phyloP scores from a whole-genome alignment of 352 stramenopile genomes.

The Globisporangium middletonii region DNA sequence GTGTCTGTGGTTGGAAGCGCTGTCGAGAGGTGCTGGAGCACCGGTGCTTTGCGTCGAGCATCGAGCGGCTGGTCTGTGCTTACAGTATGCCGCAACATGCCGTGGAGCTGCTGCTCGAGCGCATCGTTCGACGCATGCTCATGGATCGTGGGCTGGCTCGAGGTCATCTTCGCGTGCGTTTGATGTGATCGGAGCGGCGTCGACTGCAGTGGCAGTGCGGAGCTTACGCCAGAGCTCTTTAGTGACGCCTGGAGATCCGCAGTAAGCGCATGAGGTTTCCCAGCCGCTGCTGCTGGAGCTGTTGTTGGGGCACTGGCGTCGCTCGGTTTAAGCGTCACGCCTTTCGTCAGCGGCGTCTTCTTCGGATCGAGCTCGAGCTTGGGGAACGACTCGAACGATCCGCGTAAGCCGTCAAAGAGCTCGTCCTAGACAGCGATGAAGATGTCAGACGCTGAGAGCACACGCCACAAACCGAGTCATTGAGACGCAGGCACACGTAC shows the following conservation, averaged over 20 bases:
- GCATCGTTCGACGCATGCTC: slow-evolving; percentile 14
- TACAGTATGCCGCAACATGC: slow-evolving; percentile 3
- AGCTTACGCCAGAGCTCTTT: neutral
- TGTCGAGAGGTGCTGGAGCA: neutral
- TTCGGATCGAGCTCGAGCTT: slow-evolving; percentile 34
- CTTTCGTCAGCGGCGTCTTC: slow-evolving; percentile 36
- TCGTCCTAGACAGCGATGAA: slow-evolving; percentile 7
- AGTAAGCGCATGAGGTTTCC: neutral
- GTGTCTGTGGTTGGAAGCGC: neutral
- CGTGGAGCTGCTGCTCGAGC: slow-evolving; percentile 14
- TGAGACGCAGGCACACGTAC: neutral
- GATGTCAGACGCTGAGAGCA: neutral
- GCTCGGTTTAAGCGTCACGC: slow-evolving; percentile 28
- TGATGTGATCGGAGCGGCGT: neutral
- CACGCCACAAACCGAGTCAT: neutral
- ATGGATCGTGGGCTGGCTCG: neutral
- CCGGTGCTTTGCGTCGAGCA: too few relatives aligned
- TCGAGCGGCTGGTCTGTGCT: too few relatives aligned
- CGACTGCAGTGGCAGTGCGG: slow-evolving; percentile 1
- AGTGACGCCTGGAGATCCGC: neutral
- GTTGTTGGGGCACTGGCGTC: slow-evolving; percentile 1
- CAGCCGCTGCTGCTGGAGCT: neutral
- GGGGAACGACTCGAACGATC: slow-evolving; percentile 35
- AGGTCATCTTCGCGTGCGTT: neutral
- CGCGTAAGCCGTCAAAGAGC: slow-evolving; percentile 28